Evolutionary conservation across 768 basidiomycete genomes (phyloP), one percentile per base, ranked within the genome.

Genomic region (Trametes punicea): DNA sequence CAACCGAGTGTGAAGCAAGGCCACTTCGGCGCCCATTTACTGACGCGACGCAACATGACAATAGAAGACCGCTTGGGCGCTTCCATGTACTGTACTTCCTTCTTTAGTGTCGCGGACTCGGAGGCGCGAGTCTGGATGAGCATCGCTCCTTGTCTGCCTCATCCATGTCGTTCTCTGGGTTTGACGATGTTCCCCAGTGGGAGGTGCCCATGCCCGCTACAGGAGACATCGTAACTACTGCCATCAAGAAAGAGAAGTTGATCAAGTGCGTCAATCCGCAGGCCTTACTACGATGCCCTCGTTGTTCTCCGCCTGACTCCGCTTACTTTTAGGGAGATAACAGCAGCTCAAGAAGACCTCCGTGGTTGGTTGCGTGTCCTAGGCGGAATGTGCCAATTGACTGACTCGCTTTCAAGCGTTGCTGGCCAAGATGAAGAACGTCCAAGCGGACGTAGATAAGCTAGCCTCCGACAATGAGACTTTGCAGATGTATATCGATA

Each of bases 401-500:
- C 39, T 55, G 30, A 18, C 51, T 53, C 25, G 41, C 29, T 26
- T 26, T 45, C 8, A 62, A 93, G 91, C 83, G 51, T 76, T 93
- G 60, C 67, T 89, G 29, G 74, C 75, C 15, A 82, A 87, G 58
- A 84, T 87, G 2, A 82, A 87, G 60, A 72, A 74, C 26, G 83
- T 88, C 8, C 87, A 93, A 71, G 77, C 76, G 55, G 91, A 93
- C 60, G 79, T 89, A n/a, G 87, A 92, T 59, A 91, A 88, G 69
- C 75, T 93, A 20, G 72, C 77, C 1, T 87, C 89, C 4, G 87
- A 85, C 46, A 93, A 93, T 60, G 84, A 85, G 54, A 92, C 85
- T 6, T 73, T 93, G 51, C 90, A 93, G 66, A 87, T 85, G 83
- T 93, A 93, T 66, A 91, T 92, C 65, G 90, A 93, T 67, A 93